Base-by-base conservation (phyloP, 257 asterid genomes). In the Eustoma russellianum region DNA sequence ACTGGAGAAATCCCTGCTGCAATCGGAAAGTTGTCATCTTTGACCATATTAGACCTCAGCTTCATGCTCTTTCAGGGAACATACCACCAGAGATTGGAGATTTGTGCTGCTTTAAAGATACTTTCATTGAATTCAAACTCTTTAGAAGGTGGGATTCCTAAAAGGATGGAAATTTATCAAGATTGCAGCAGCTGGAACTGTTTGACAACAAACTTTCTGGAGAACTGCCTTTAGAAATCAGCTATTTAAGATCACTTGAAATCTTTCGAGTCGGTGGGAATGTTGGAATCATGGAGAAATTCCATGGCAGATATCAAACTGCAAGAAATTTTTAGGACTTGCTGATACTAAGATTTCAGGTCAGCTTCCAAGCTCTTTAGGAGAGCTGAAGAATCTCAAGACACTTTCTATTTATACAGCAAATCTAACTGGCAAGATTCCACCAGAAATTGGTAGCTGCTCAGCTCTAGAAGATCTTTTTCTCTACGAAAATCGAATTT, bases 261-360 rank as follows among this genome's bases (percentile, higher is more conserved):
- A 70, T 73, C 63, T 76, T 83, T 57, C 82, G 94, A 24, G 79
- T 73, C 0, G 94, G 94, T 33, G 94, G 94, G 10, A 83, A 78
- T 50, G 6, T 33, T 2, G 73, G 74, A 56, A 63, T 83, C 68
- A 46, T 67, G 90, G 94, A 41, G 86, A 74, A 55, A 81, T 83
- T 45, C 90, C 94, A 46, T 51, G 57, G 59, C 68, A 74, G 66
- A 58, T 83, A 72, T 76, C 87, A 62, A 77, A 67, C 72, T 83
- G 90, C 72, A 73, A 66, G 47, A 59, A 60, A 40, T 67, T 83
- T 61, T 53, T 83, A 55, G 94, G 94, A 7, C 79, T 78, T 24
- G 94, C 90, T 13, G 87, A 74, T 72, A 81, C 94, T 1, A 74
- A 78, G 38, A 65, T 83, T 46, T 65, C 86, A 2, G 94, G 94